Evolutionary conservation across 305 asterid genomes (phyloP).

Genomic region (Solanum hybrid): DNA sequence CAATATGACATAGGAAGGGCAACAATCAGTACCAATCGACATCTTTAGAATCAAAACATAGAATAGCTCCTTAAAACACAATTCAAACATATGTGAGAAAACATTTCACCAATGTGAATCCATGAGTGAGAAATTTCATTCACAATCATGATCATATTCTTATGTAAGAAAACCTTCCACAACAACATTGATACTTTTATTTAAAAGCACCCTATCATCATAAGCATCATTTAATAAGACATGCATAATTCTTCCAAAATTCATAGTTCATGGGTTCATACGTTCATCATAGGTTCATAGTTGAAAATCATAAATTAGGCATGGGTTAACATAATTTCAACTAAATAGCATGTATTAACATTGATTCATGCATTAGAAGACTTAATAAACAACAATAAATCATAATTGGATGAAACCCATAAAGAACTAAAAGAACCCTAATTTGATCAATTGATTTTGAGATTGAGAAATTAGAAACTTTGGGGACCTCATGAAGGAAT

Average conservation of each 20-base stretch:
- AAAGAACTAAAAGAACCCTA: too few relatives aligned
- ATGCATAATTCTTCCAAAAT: background rate
- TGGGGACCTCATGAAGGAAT: too few relatives aligned
- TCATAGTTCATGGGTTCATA: background rate
- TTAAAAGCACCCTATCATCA: background rate
- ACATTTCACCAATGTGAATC: background rate
- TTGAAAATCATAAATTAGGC: background rate
- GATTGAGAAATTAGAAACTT: too few relatives aligned
- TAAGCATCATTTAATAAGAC: background rate
- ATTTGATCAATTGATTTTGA: too few relatives aligned
- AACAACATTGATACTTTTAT: background rate
- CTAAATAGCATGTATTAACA: too few relatives aligned
- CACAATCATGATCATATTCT: background rate
- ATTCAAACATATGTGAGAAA: background rate
- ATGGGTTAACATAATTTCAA: background rate
- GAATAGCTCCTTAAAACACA: background rate
- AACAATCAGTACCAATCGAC: background rate
- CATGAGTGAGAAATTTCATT: background rate
- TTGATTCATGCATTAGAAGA: too few relatives aligned
- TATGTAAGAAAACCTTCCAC: background rate
- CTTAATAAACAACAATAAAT: too few relatives aligned
- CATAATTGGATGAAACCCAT: too few relatives aligned
- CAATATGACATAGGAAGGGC: background rate
- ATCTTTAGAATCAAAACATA: background rate
- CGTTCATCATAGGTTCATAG: background rate